phyloP scores from a whole-genome alignment of 2,329 filamentous ascomycete species.

The Tolypocladium nubicola region DNA sequence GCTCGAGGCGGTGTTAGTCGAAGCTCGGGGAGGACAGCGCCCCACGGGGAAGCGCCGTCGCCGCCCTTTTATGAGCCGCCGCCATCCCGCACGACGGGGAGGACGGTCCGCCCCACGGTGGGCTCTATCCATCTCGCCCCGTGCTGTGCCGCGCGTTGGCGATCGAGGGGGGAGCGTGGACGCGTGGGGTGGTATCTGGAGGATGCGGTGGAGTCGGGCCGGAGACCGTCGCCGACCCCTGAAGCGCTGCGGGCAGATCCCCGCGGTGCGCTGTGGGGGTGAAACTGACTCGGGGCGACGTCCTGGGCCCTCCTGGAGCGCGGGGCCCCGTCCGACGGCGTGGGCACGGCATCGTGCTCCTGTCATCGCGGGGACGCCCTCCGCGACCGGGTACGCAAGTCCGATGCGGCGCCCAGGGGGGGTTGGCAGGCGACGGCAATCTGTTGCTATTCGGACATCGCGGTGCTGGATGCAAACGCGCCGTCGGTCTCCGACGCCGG shows the following conservation, averaged over 20 bases:
- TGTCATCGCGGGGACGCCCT: neutral
- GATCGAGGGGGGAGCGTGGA: too few species aligned
- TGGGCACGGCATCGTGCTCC: neutral
- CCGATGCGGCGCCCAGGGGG: neutral
- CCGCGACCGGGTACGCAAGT: neutral
- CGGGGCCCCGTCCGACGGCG: too few species aligned
- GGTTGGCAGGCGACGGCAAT: too few species aligned
- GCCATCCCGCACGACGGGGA: neutral
- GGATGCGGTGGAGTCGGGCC: neutral
- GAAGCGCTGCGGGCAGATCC: neutral
- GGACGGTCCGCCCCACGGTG: neutral
- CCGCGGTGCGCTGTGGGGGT: neutral
- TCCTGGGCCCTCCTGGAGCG: too few species aligned
- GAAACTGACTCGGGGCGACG: neutral
- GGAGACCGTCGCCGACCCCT: conserved; percentile 1
- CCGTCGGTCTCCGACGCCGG: too few species aligned
- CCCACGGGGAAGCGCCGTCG: neutral
- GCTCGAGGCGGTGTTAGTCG: too few species aligned
- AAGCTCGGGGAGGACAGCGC: neutral
- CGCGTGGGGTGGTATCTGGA: neutral
- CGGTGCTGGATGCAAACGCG: too few species aligned
- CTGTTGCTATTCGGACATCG: neutral
- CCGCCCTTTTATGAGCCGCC: neutral
- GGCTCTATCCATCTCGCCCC: neutral
- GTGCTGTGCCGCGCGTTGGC: neutral